Base-by-base conservation (phyloP, 2,329 filamentous ascomycete genomes). In the Pseudogymnoascus sp. region DNA sequence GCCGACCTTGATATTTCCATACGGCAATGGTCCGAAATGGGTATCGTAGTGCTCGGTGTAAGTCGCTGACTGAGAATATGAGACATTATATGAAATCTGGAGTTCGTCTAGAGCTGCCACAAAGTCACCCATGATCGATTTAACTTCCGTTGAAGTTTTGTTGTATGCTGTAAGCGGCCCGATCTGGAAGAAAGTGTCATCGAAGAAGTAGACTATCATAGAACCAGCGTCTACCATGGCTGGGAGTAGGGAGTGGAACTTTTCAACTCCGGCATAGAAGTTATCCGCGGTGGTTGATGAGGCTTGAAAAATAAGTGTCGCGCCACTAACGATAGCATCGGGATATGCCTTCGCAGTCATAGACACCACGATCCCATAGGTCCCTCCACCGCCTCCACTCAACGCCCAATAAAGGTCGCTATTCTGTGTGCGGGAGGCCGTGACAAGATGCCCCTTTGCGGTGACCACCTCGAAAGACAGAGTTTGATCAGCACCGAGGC, bases 351-450 rank as follows among this genome's bases (percentile, higher is more conserved):
- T 81, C 42, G 80, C 75, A 0, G 81, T 86, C 71, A 86, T 76
- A 1, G 80, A 82, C 14, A 79, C 71, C 1, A 87, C 82, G 1
- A 86, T 76, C 1, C 77, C 85, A 67, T 81, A 88, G 31, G 78
- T 86, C 14, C 83, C 83, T 8, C 79, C 81, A 1, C 86, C 85
- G 0, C 85, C 84, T 3, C 85, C 84, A 45, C 77, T 77, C 1
- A 87, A 72, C 1, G 85, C 86, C 85, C 85, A 89, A 74, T 84
- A 88, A 1, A 88, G 75, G 61, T 87, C 85, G 0, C 75, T 64
- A 66, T 87, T 82, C 34, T 79, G 65, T 0, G 68, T 69, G 0
- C 75, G 76, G 3, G 76, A 80, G 0, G 83, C 83, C 1, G 72
- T 78, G 1, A 85, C 66, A n/a, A 79, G 68, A 14, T 76, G 64